Evolutionary conservation across 1,284 basidiomycete species (phyloP).

Genomic region (Naganishia sp.): DNA sequence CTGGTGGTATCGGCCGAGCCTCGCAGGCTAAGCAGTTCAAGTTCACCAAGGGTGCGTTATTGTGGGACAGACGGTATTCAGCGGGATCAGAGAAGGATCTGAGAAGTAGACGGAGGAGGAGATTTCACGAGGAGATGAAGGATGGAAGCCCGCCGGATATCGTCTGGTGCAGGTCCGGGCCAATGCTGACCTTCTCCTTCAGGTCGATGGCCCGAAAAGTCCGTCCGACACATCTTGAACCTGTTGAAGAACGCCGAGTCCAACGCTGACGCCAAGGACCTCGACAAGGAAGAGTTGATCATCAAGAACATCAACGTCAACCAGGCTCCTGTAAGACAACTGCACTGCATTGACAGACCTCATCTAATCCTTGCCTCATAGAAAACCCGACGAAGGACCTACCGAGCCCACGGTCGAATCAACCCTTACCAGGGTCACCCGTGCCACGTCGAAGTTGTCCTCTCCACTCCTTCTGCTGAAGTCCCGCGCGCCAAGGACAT

Average conservation of each 20-base stretch:
- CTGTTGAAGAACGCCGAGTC: constrained; percentile 99
- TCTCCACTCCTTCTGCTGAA: constrained; percentile 72
- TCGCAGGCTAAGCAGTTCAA: constrained; percentile 98
- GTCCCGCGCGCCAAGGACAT: constrained; percentile 89
- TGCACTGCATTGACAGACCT: neutral
- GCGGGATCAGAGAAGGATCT: neutral
- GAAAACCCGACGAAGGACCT: constrained; percentile 99
- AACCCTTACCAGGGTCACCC: constrained; percentile 90
- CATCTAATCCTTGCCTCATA: constrained; percentile 44
- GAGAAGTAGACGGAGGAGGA: neutral
- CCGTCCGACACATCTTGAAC: constrained; percentile 89
- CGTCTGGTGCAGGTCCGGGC: neutral
- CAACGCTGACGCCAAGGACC: constrained; percentile 97
- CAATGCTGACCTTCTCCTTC: neutral
- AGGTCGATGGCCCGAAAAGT: constrained; percentile 99
- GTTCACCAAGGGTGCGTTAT: constrained; percentile 81
- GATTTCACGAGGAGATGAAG: neutral
- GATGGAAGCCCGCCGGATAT: neutral
- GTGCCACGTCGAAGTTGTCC: constrained; percentile 92
- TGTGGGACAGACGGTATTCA: neutral
- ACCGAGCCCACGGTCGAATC: constrained; percentile 96
- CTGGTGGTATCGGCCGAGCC: constrained; percentile 95
- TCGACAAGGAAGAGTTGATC: constrained; percentile 85
- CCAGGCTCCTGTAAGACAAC: constrained; percentile 81
- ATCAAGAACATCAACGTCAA: constrained; percentile 99